Evolutionary conservation across 306 rosid genomes (phyloP).

Genomic region (Corylus americana): DNA sequence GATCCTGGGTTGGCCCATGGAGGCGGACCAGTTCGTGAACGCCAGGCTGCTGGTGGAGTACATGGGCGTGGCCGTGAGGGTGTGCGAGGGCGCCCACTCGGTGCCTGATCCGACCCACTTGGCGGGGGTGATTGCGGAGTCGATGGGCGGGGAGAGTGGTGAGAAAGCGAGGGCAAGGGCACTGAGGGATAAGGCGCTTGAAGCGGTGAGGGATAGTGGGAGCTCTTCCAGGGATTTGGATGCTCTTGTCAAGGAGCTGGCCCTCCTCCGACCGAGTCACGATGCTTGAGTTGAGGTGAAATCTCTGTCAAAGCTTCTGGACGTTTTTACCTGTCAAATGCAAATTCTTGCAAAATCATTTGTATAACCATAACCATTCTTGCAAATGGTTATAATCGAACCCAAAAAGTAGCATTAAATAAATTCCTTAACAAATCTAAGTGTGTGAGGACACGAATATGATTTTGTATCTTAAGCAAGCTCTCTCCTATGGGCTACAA

Average conservation of each 20-base stretch:
- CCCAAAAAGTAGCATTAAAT: too few species aligned
- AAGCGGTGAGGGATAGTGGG: slow-evolving; percentile 38
- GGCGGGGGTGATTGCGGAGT: slow-evolving; percentile 26
- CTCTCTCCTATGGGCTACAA: too few species aligned
- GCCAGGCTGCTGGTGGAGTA: slow-evolving; percentile 59
- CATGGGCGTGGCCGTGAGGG: slow-evolving; percentile 41
- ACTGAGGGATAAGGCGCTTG: slow-evolving; percentile 37
- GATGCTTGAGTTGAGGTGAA: not conserved
- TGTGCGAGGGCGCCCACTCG: slow-evolving; percentile 47
- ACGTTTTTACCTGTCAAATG: too few species aligned
- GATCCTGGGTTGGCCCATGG: slow-evolving; percentile 81
- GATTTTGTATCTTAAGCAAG: too few species aligned
- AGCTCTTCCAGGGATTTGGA: slow-evolving; percentile 44
- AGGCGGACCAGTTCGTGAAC: slow-evolving; percentile 69
- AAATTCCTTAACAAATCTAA: too few species aligned
- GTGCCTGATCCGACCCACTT: slow-evolving; percentile 53
- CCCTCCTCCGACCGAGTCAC: slow-evolving; percentile 5
- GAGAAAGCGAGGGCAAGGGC: slow-evolving; percentile 32
- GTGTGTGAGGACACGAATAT: too few species aligned
- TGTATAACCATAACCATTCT: too few species aligned
- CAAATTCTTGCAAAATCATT: too few species aligned
- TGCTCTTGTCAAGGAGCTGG: slow-evolving; percentile 36
- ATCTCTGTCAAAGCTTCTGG: too few species aligned
- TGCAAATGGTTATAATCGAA: too few species aligned
- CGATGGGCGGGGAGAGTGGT: slow-evolving; percentile 25